Percentiles rank a stretch among this genome's conserved stretches.
phyloP scores from a whole-genome alignment of 805 yeast species.

The Sugiyamaella qingdaonensis region DNA sequence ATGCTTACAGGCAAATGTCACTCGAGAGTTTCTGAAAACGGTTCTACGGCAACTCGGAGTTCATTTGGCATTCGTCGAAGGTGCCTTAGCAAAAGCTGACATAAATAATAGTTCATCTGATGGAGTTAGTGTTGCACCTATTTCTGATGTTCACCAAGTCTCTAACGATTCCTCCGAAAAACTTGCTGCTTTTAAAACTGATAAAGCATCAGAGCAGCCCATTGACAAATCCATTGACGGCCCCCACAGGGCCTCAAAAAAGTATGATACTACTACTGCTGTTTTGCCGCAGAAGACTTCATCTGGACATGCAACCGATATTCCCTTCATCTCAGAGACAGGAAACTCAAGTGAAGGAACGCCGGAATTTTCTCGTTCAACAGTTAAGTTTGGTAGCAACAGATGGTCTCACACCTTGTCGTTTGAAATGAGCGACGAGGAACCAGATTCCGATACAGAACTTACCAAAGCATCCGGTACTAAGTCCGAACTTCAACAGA shows the following conservation, averaged over 20 bases:
- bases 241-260: not conserved
- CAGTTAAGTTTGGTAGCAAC: slow-evolving; percentile 20
- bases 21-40: not conserved
- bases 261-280: not conserved
- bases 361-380: too few species aligned
- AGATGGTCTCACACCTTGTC: slow-evolving; percentile 22
- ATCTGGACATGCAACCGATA: not conserved
- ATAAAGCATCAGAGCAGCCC: too few species aligned
- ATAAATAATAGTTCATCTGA: not conserved
- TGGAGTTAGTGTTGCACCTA: not conserved
- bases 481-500: slow-evolving; percentile 14
- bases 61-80: not conserved
- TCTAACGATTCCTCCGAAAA: not conserved
- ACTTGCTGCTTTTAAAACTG: not conserved
- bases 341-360: not conserved
- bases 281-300: not conserved
- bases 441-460: slow-evolving; percentile 1
- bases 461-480: slow-evolving; percentile 18
- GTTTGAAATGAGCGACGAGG: slow-evolving; percentile 21
- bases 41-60: not conserved
- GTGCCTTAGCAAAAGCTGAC: not conserved
- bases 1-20: not conserved
- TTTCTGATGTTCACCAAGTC: not conserved
- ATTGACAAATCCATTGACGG: too few species aligned
- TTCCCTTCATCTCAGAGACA: not conserved